Evolutionary conservation across 306 rosid species (phyloP).

Genomic region (Morella rubra): DNA sequence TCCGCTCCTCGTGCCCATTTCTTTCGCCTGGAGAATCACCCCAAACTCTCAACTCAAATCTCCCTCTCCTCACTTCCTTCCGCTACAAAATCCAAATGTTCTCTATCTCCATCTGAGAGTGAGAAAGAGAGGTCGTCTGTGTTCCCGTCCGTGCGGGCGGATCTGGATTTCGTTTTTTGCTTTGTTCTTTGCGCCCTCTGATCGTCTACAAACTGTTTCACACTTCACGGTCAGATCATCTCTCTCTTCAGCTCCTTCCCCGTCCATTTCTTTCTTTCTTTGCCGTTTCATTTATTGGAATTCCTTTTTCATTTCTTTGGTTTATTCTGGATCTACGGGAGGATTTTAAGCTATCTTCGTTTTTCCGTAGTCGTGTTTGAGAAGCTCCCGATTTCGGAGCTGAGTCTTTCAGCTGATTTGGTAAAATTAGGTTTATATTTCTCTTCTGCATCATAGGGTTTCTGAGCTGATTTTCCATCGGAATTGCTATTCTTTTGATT

Average conservation of each 20-base stretch:
- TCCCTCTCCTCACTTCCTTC: not conserved
- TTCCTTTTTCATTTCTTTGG: not conserved
- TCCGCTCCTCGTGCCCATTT: slow-evolving; percentile 25
- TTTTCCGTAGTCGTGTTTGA: not conserved
- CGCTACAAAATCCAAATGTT: not conserved
- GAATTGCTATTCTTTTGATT: slow-evolving; percentile 1
- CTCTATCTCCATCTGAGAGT: not conserved
- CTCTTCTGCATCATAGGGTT: not conserved
- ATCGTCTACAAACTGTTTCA: slow-evolving; percentile 32
- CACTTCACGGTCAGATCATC: slow-evolving; percentile 38
- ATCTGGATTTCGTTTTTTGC: slow-evolving; percentile 28
- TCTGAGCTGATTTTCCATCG: not conserved
- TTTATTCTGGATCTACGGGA: not conserved
- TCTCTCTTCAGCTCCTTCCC: not conserved
- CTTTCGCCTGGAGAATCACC: slow-evolving; percentile 21
- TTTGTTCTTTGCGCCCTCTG: slow-evolving; percentile 37
- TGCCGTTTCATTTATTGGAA: too few relatives aligned
- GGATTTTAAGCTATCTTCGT: not conserved
- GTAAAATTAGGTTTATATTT: not conserved
- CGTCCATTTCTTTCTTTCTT: not conserved
- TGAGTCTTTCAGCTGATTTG: not conserved
- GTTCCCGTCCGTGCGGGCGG: not conserved
- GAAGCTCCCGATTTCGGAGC: not conserved
- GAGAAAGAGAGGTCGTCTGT: not conserved
- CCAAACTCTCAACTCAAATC: slow-evolving; percentile 8